phyloP scores from a whole-genome alignment of 176 grass and related monocot species.

The Dactylis glomerata region DNA sequence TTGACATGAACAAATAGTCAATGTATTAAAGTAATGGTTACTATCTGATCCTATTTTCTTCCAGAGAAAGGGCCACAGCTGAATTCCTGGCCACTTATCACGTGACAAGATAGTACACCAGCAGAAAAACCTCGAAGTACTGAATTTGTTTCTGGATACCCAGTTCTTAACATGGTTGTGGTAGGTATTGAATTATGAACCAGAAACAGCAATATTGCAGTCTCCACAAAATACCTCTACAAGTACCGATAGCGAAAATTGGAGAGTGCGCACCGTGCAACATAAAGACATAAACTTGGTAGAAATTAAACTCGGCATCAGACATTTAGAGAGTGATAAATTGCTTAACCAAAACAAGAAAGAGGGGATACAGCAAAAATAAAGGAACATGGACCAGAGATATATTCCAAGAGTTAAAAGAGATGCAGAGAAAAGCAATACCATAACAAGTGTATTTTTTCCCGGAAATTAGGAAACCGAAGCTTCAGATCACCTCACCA shows the following conservation, averaged over 20 bases:
- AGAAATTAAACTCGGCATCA: neutral
- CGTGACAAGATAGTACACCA: neutral
- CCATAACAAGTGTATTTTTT: neutral
- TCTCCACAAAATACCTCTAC: neutral
- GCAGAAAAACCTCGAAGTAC: neutral
- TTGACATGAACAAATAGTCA: neutral
- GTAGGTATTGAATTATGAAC: neutral
- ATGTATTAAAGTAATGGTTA: no score
- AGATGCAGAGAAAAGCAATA: neutral
- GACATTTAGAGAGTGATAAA: neutral
- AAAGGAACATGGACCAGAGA: neutral
- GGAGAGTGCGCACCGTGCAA: neutral
- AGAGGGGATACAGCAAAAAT: neutral
- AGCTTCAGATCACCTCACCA: neutral
- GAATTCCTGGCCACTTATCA: neutral
- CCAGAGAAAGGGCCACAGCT: neutral
- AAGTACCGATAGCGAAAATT: neutral
- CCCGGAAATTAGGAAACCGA: neutral
- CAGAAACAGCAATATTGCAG: neutral
- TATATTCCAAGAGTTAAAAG: neutral
- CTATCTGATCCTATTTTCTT: neutral
- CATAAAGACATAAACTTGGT: neutral
- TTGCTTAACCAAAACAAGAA: conserved; percentile 1
- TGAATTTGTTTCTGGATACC: neutral
- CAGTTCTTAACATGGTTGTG: neutral